phyloP scores from a whole-genome alignment of 495 filamentous ascomycete genomes.

The Pseudotulostoma volvatum region DNA sequence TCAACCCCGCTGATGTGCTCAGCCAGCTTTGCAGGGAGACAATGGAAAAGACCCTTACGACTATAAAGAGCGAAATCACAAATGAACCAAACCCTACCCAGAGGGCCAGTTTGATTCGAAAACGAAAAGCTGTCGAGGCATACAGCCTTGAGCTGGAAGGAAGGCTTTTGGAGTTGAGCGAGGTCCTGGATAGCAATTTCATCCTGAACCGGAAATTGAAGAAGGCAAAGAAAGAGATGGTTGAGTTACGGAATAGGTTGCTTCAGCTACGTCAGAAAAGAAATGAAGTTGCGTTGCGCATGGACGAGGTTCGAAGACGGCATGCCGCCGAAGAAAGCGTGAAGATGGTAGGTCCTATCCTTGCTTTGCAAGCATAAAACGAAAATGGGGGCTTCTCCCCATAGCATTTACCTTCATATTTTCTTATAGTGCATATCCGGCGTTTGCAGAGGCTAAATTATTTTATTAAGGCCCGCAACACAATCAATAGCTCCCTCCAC shows the following conservation, averaged over 20 bases:
- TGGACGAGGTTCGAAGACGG: conserved; percentile 49
- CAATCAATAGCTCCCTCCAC: conserved; percentile 31
- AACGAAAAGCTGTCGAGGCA: conserved; percentile 47
- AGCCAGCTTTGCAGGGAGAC: conserved; percentile 55
- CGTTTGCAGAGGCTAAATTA: too few relatives aligned
- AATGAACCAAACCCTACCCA: conserved; percentile 20
- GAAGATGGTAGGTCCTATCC: conserved; percentile 20
- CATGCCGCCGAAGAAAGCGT: conserved; percentile 30
- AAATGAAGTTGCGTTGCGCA: conserved; percentile 47
- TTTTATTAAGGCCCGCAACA: conserved; percentile 26
- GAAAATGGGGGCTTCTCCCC: too few relatives aligned
- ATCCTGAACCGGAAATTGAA: conserved; percentile 44
- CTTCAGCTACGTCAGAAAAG: conserved; percentile 45
- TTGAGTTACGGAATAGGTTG: conserved; percentile 46
- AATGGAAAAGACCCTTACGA: conserved; percentile 33
- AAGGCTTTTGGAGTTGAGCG: conserved; percentile 36
- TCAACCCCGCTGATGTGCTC: conserved; percentile 54
- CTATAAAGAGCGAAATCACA: conserved; percentile 22
- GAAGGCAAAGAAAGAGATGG: conserved; percentile 46
- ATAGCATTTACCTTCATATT: too few relatives aligned
- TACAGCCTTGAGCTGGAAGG: conserved; percentile 50
- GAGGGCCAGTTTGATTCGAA: conserved; percentile 40
- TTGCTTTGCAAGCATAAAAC: too few relatives aligned
- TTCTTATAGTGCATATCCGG: too few relatives aligned
- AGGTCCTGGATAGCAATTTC: conserved; percentile 46